Base-by-base conservation (phyloP, 2,329 filamentous ascomycete species). In the Domatiomyces catenatus region DNA sequence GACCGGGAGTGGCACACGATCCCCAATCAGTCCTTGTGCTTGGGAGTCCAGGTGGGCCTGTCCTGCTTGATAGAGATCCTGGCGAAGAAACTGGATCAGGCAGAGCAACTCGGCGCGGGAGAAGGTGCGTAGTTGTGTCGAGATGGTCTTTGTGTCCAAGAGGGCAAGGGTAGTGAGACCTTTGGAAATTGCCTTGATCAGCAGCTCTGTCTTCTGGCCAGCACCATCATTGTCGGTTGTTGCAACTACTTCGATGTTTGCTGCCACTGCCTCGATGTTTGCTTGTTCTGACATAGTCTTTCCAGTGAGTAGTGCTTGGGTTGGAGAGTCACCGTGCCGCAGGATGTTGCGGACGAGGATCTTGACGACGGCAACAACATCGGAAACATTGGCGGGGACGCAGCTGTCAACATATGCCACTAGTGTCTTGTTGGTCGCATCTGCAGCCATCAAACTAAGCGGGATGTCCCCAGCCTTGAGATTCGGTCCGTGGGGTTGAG, bases 1-100 rank as follows among this genome's bases (percentile, higher is more conserved):
- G 18, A 71, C 64, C 19, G 62, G 68, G 66, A 48, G 63, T 66
- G 61, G 68, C 66, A n/a, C 65, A 66, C 18, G 67, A 66, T 39
- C 32, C 10, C 32, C 7, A 2, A 15, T 39, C 32, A 15, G 32
- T 39, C 32, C 32, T 39, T 39, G 32, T 39, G 10, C 32, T 39
- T 39, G 32, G 10, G 15, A 15, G 5, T 12, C 12, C 10, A 15
- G 32, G 4, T 39, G 2, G 17, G 59, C 57, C 46, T 58, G 57
- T 8, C 59, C 59, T n/a, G 55, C 53, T 44, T 56, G 52, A 47
- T 59, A 61, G 3, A 61, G 49, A 46, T 60, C 58, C 28, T 59
- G 58, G 8, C 59, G 56, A 42, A 60, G 50, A 47, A 58, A 54
- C 49, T 73, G 54, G 42, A 61, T 54, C 8, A 61, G 49, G 22